Conservation (phyloP, 148 eudicot genomes). For the Rheum nobile region DNA sequence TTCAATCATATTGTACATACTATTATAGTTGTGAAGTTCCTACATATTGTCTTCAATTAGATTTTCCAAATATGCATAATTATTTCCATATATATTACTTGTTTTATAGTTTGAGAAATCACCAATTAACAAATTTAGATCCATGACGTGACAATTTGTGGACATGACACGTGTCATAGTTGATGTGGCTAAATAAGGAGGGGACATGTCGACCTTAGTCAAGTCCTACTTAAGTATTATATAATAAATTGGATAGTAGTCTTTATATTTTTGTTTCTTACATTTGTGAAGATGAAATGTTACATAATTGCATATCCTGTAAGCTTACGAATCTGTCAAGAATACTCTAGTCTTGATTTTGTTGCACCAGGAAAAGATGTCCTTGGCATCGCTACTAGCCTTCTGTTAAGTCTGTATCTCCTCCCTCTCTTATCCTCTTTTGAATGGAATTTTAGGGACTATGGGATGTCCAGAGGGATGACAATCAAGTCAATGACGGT, state of each 20-base stretch:
- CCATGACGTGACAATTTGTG: no score
- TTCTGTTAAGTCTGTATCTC: background rate
- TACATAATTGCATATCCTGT: background rate
- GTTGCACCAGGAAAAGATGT: background rate
- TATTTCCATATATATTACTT: no score
- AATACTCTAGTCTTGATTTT: background rate
- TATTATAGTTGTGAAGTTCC: no score
- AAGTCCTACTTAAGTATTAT: no score
- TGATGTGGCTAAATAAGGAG: no score
- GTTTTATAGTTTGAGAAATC: no score
- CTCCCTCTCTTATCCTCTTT: background rate
- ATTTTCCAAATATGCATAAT: no score
- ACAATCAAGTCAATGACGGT: slow-evolving; percentile 23
- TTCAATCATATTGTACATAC: no score
- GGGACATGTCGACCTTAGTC: no score
- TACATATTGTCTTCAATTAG: no score
- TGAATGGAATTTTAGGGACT: slow-evolving; percentile 34
- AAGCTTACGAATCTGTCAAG: background rate
- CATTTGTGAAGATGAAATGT: background rate
- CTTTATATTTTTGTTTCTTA: background rate
- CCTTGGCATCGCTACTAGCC: background rate
- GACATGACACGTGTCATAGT: no score
- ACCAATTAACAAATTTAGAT: no score
- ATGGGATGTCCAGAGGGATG: slow-evolving; percentile 75
- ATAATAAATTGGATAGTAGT: background rate